Base-by-base conservation (phyloP, 1,284 basidiomycete species). In the Fistulinella cinereoalba region DNA sequence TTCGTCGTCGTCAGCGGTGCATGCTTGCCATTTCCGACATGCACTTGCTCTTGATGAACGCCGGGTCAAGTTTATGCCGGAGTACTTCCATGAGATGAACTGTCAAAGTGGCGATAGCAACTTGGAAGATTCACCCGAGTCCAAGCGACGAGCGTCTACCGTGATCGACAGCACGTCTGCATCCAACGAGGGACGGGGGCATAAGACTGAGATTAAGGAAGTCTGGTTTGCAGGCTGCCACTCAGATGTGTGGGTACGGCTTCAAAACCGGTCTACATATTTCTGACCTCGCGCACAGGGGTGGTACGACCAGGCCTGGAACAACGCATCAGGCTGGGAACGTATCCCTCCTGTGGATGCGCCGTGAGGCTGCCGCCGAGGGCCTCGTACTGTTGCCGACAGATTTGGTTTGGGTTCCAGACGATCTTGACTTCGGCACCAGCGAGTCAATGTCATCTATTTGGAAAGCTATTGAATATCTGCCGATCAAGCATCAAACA, bases 21-120 rank as follows among this genome's bases (percentile, higher is more conserved):
- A 62, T 34, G 56, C 61, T 16, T 62, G 60, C 13, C 53, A 57
- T 28, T 49, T 62, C 37, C 54, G 58, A 4, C 58, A 60, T 24
- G 60, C 55, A 3, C 52, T 60, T 10, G 58, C 58, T 13, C 47
- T 70, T 1, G 69, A 70, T 29, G 69, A 70, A 42, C 52, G 59
- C 25, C 65, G 69, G 3, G 67, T 67, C 22, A 67, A 67, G 41
- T 71, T 68, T 48, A 56, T 65, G 37, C 67, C 69, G 1, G 70
- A 71, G 42, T 64, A 65, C 27, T 54, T 50, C 33, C 52, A 43
- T 10, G 52, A 54, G 28, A 53, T 51, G 52, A 53, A 51, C 21
- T 45, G 47, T 36, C 34, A 6, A 13, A 21, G 13, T 21, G 34
- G 22, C 19, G 13, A 6, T n/a, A n/a, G n/a, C 19, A 11, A 22